A percentile compares a stretch with the other conserved stretches of the same genome.
Conservation (phyloP, 2,329 filamentous ascomycete species). For the Dactylellina drechsleri region DNA sequence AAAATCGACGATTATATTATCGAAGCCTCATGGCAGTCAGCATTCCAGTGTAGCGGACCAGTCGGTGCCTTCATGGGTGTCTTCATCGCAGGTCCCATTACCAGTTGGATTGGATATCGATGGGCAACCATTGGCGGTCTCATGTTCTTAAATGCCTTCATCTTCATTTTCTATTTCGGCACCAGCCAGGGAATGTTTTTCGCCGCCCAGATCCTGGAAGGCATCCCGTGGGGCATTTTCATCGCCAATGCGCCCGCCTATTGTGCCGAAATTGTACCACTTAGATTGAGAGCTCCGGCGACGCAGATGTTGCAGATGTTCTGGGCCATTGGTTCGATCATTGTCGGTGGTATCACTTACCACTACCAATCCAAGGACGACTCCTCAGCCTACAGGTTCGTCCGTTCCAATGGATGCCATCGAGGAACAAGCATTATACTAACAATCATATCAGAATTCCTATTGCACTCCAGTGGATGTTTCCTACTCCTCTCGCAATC, state of each 20-base stretch:
- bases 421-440: constrained; percentile 58
- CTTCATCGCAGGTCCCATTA: constrained; percentile 50
- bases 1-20: constrained; percentile 67
- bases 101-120: constrained; percentile 52
- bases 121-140: constrained; percentile 51
- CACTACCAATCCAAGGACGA: constrained; percentile 73
- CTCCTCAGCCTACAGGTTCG: constrained; percentile 72
- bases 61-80: constrained; percentile 54
- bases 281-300: constrained; percentile 68
- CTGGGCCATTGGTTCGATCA: constrained; percentile 72
- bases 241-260: constrained; percentile 67
- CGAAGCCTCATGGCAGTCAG: constrained; percentile 72
- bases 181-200: constrained; percentile 59
- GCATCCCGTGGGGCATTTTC: constrained; percentile 60
- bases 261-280: constrained; percentile 73
- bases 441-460: constrained; percentile 68
- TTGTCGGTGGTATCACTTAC: constrained; percentile 77
- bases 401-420: constrained; percentile 57
- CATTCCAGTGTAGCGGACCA: constrained; percentile 66
- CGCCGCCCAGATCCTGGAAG: constrained; percentile 58
- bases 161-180: constrained; percentile 58
- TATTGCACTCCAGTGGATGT: constrained; percentile 81
- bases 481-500: constrained; percentile 74
- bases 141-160: constrained; percentile 57
- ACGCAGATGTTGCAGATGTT: constrained; percentile 72